phyloP scores from a whole-genome alignment of 1,284 basidiomycete species.

The Rhodotorula glutinis region DNA sequence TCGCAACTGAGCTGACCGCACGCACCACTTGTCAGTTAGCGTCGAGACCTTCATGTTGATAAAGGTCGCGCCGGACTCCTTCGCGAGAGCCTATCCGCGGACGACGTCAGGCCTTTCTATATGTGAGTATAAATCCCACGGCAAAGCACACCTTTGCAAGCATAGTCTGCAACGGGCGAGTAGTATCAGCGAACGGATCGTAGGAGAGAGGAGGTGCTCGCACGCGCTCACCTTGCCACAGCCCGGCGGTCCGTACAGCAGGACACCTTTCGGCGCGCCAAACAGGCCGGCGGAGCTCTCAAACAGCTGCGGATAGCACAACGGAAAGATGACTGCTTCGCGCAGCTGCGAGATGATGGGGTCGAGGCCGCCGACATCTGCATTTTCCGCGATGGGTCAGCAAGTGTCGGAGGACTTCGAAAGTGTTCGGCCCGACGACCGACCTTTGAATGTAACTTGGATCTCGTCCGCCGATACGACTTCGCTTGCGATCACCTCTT shows the following conservation, averaged over 20 bases:
- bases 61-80: constrained; percentile 95
- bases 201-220: neutral
- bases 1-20: neutral
- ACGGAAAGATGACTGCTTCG: constrained; percentile 94
- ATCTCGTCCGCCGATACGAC: constrained; percentile 84
- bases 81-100: constrained; percentile 54
- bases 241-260: constrained; percentile 52
- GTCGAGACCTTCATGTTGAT: constrained; percentile 56
- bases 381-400: too few species aligned
- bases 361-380: constrained; percentile 94
- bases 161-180: neutral
- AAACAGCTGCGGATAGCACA: constrained; percentile 89
- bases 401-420: too few species aligned
- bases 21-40: constrained; percentile 51
- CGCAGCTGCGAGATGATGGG: constrained; percentile 83
- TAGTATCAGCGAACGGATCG: neutral
- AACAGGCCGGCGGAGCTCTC: constrained; percentile 59
- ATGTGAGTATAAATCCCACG: too few species aligned
- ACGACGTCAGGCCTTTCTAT: too few species aligned
- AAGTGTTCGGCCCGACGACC: too few species aligned
- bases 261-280: constrained; percentile 56
- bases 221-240: constrained; percentile 42
- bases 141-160: constrained; percentile 45
- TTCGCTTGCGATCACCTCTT: constrained; percentile 76
- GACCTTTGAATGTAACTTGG: constrained; percentile 65